These are phyloP conservation scores for Teunomyces lycoperdinae DNA, from an alignment of 805 yeast species.

Conservation along the genomic window DNA sequence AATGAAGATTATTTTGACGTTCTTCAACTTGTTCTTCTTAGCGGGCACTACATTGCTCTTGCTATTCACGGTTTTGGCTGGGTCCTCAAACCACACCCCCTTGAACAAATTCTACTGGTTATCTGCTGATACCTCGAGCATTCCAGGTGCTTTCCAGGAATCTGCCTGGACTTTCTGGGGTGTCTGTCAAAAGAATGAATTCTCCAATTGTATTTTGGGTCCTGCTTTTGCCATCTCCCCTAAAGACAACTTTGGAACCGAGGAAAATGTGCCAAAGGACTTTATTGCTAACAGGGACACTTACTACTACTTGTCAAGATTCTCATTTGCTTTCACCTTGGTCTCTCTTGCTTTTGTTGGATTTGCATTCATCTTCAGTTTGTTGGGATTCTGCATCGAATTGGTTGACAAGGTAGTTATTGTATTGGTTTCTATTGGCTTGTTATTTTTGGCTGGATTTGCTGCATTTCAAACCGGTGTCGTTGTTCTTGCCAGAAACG, in stretches of 20 bases:
- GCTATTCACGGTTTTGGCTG: constrained; percentile 67
- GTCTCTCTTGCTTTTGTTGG: constrained; percentile 61
- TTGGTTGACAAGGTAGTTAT: constrained; percentile 54
- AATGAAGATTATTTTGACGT: constrained; percentile 34
- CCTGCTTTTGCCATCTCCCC: constrained; percentile 92
- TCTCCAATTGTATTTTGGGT: constrained; percentile 48
- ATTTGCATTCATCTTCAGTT: constrained; percentile 53
- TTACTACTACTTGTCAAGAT: constrained; percentile 64
- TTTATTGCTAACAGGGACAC: constrained; percentile 49
- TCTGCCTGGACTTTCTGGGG: constrained; percentile 86
- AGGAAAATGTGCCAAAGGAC: constrained; percentile 46
- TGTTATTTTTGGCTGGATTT: constrained; percentile 57
- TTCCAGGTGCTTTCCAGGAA: constrained; percentile 45
- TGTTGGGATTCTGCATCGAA: constrained; percentile 55
- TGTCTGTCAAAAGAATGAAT: constrained; percentile 57
- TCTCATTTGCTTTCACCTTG: constrained; percentile 26
- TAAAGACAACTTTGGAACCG: constrained; percentile 61
- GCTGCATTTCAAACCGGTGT: constrained; percentile 75
- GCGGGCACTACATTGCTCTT: constrained; percentile 48
- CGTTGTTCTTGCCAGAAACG: constrained; percentile 68
- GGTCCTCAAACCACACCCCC: constrained; percentile 56
- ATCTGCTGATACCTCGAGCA: constrained; percentile 64
- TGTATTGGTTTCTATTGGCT: constrained; percentile 49
- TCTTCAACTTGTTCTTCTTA: constrained; percentile 36
- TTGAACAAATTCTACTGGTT: constrained; percentile 75